Conservation (phyloP, 164 flowering plant species). For the Umbellularia californica region DNA sequence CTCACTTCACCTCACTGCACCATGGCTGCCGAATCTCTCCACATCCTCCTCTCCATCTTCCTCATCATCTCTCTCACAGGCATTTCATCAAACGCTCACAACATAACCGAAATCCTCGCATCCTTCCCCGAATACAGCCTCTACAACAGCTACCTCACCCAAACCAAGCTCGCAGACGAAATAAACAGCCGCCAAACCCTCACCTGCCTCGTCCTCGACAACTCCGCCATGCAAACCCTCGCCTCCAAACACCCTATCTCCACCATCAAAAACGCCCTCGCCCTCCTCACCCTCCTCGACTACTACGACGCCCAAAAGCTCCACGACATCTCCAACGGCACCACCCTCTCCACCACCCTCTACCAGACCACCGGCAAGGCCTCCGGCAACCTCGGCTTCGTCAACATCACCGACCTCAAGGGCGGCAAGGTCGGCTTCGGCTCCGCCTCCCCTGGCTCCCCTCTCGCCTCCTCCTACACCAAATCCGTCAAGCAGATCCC, state of each 20-base stretch:
- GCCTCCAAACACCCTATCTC: conserved; percentile 58
- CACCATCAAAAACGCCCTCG: conserved; percentile 55
- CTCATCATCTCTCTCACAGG: conserved; percentile 15
- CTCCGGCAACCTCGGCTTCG: conserved; percentile 62
- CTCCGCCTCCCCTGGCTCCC: conserved; percentile 71
- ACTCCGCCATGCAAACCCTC: conserved; percentile 56
- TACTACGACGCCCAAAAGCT: conserved; percentile 73
- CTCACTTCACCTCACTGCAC: too few relatives aligned
- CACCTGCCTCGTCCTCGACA: conserved; percentile 64
- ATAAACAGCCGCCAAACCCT: conserved; percentile 79
- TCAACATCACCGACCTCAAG: conserved; percentile 81
- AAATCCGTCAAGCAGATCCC: conserved; percentile 65
- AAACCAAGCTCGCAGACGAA: conserved; percentile 78
- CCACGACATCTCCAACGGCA: conserved; percentile 73
- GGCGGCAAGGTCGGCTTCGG: conserved; percentile 92
- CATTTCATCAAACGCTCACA: conserved; percentile 40
- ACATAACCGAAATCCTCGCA: conserved; percentile 68
- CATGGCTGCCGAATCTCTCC: not conserved
- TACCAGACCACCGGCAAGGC: conserved; percentile 91
- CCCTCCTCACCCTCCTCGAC: conserved; percentile 67
- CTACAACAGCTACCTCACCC: conserved; percentile 55
- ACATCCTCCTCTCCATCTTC: conserved; percentile 3
- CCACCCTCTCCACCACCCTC: conserved; percentile 74
- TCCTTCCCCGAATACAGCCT: conserved; percentile 53
- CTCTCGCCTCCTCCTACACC: conserved; percentile 55